Conservation (phyloP, 805 yeast species). For the Candida silvicultrix region DNA sequence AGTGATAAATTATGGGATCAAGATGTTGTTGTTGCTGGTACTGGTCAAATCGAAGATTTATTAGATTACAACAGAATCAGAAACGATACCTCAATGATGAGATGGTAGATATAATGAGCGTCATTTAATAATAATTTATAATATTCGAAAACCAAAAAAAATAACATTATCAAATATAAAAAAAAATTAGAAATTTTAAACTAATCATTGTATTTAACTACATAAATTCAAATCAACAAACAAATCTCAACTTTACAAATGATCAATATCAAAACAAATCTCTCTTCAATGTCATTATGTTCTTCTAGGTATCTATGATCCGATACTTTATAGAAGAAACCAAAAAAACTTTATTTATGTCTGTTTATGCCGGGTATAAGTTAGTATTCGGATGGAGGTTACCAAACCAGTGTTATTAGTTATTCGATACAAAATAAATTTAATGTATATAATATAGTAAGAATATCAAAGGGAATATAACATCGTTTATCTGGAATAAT, state of each 20-base stretch:
- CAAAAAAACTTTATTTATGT: background rate
- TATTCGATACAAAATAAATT: no score
- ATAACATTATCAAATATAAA: background rate
- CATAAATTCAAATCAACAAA: background rate
- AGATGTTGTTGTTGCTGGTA: conserved; percentile 77
- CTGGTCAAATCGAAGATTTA: conserved; percentile 82
- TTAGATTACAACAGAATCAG: conserved; percentile 82
- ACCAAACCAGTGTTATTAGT: no score
- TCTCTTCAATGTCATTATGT: background rate
- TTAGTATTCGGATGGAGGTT: no score
- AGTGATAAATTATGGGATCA: conserved; percentile 72
- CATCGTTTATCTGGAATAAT: background rate
- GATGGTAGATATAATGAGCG: conserved; percentile 43
- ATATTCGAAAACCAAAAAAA: background rate
- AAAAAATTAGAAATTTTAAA: no score
- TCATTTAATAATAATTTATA: background rate
- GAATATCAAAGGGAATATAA: background rate
- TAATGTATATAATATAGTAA: background rate
- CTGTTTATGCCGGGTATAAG: background rate
- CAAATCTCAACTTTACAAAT: no score
- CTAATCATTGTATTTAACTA: background rate
- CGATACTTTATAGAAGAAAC: no score
- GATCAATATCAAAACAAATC: background rate
- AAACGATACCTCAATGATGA: conserved; percentile 85
- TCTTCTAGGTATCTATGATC: no score